Evolutionary conservation across 495 filamentous ascomycete genomes (phyloP).

Genomic region (Trichoderma gamsii): DNA sequence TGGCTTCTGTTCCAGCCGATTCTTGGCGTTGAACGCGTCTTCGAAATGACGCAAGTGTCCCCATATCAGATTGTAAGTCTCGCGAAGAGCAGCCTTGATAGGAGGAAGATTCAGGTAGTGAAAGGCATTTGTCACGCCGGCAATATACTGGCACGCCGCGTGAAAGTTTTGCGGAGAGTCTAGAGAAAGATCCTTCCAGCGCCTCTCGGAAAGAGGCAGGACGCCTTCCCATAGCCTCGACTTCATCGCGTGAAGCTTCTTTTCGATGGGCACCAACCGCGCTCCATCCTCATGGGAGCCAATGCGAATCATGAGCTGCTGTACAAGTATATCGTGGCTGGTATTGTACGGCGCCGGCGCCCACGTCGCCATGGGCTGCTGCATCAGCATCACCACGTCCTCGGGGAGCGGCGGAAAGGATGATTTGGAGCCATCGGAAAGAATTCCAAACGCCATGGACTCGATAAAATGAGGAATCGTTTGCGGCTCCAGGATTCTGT

Average conservation of each 20-base stretch:
- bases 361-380: conserved; percentile 1
- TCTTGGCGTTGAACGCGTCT: neutral
- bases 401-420: neutral
- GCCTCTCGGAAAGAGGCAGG: conserved; percentile 14
- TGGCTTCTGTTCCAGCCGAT: neutral
- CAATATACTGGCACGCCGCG: neutral
- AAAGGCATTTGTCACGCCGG: neutral
- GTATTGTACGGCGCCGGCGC: neutral
- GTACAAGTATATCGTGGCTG: neutral
- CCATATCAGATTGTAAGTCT: conserved; percentile 10
- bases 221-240: conserved; percentile 13
- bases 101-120: conserved; percentile 11
- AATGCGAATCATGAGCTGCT: neutral
- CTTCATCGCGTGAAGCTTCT: conserved; percentile 14
- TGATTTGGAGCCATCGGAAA: neutral
- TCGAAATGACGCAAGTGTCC: neutral
- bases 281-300: neutral
- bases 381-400: neutral
- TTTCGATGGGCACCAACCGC: neutral
- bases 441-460: neutral
- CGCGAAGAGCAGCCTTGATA: neutral
- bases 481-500: neutral
- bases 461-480: neutral
- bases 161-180: conserved; percentile 3
- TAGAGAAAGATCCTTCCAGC: neutral